Evolutionary conservation across 75 land plant genomes (phyloP).

Genomic region (Pinus tabuliformis): DNA sequence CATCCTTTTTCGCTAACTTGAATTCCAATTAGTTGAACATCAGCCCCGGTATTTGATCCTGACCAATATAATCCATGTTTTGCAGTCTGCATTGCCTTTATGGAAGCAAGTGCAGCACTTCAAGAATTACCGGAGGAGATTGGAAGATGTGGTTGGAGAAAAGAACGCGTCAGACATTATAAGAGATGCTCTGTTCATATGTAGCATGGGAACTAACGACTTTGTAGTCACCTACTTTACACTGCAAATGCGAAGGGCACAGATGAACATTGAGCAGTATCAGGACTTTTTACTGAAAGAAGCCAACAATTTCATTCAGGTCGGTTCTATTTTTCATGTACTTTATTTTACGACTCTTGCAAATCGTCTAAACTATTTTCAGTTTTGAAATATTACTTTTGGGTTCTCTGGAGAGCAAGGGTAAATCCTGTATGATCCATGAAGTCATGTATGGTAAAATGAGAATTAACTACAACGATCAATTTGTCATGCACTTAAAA

Average conservation of each 20-base stretch:
- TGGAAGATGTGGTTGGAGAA: constrained; percentile 36
- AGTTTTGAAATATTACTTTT: too few relatives aligned
- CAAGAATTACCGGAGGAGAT: constrained; percentile 41
- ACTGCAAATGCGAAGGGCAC: constrained; percentile 12
- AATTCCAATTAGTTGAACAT: too few relatives aligned
- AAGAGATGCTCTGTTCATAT: constrained; percentile 35
- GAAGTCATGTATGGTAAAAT: too few relatives aligned
- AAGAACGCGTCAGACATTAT: constrained; percentile 29
- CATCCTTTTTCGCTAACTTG: too few relatives aligned
- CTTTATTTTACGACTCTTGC: too few relatives aligned
- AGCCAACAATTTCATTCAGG: constrained; percentile 21
- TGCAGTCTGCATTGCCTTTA: constrained; percentile 54
- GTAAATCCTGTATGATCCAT: too few relatives aligned
- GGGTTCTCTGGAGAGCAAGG: too few relatives aligned
- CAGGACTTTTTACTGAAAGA: constrained; percentile 32
- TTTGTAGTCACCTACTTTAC: constrained; percentile 33
- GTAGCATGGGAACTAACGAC: constrained; percentile 72
- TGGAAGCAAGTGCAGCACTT: constrained; percentile 55
- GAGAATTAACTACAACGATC: too few relatives aligned
- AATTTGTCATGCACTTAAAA: too few relatives aligned
- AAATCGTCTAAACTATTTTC: not conserved
- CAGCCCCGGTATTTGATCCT: too few relatives aligned
- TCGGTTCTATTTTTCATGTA: too few relatives aligned
- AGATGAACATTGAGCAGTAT: constrained; percentile 26
- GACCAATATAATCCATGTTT: not conserved